A percentile compares a stretch with the other conserved stretches of the same genome.
These are phyloP conservation scores for Quercus phellos DNA, from an alignment of 331 rosid genomes.

Conservation along the genomic window DNA sequence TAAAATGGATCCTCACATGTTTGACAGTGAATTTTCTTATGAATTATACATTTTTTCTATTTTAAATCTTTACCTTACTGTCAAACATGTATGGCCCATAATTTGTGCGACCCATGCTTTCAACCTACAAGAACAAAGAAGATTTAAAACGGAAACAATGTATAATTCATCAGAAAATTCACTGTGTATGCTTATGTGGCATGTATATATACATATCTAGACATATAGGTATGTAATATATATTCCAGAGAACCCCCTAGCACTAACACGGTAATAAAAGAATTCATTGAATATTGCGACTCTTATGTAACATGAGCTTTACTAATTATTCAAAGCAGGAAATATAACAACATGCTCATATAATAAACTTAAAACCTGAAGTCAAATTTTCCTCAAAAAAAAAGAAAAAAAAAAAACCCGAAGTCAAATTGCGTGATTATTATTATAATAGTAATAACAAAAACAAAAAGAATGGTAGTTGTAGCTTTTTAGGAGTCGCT, in stretches of 20 bases:
- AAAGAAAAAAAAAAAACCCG: neutral
- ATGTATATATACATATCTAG: too few species aligned
- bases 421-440: neutral
- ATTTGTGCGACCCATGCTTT: constrained; percentile 81
- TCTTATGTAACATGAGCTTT: neutral
- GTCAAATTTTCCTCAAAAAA: neutral
- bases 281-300: neutral
- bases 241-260: neutral
- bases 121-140: constrained; percentile 54
- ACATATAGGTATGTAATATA: neutral
- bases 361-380: neutral
- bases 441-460: constrained; percentile 2
- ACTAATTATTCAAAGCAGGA: neutral
- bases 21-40: neutral
- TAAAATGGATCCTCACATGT: too few species aligned
- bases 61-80: neutral
- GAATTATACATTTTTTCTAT: neutral
- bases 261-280: neutral
- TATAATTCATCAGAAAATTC: neutral
- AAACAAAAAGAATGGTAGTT: neutral
- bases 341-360: too few species aligned
- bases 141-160: neutral
- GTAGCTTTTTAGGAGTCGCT: too few species aligned
- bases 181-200: neutral
- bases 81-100: constrained; percentile 49